Evolutionary conservation across 2,329 filamentous ascomycete genomes (phyloP), one percentile per base, ranked within the genome.

Genomic region (Aspergillus sp.): DNA sequence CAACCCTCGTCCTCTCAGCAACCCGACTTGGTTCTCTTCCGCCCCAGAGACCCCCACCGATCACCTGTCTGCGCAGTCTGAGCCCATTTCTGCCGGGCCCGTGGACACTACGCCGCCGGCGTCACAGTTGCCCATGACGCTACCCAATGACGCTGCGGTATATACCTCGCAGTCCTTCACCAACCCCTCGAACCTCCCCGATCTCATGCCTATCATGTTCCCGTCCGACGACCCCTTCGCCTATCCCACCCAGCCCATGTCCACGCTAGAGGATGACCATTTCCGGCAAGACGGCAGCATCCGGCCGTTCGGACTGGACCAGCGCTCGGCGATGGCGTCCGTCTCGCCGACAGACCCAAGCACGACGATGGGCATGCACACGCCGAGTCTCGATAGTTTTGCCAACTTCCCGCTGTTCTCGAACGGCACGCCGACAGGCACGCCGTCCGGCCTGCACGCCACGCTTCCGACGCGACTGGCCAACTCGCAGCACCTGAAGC

Each of bases 141-240:
- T 66, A 36, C 50, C 61, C 26, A 55, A 61, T 33, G 65, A 68
- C 9, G 45, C 56, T 11, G 59, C 67, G 6, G 60, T 63, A 14
- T 71, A 67, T 52, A 47, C 46, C 13, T 56, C 70, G 11, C 70
- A 69, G 35, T 67, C 65, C 36, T 66, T 73, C 49, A 62, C 62
- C 30, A 67, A 64, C 45, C 47, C 60, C 7, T 57, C 55, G 35
- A 69, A 70, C 49, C 66, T 78, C 14, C 75, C 75, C 1, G 76
- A 78, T 58, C 65, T 79, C 36, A 76, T 75, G 69, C 73, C 73
- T 8, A 75, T 79, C 59, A 79, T 79, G 76, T 79, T 75, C 54
- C 76, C 76, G 3, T 77, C 76, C 2, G 72, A 73, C 51, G 76
- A 79, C 51, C 76, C 76, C 13, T 79, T 78, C 53, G 76, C 76